Percentiles rank a stretch among this genome's conserved stretches.
Conservation (phyloP, 1,284 basidiomycete species). For the Microstroma glucosiphilum region DNA sequence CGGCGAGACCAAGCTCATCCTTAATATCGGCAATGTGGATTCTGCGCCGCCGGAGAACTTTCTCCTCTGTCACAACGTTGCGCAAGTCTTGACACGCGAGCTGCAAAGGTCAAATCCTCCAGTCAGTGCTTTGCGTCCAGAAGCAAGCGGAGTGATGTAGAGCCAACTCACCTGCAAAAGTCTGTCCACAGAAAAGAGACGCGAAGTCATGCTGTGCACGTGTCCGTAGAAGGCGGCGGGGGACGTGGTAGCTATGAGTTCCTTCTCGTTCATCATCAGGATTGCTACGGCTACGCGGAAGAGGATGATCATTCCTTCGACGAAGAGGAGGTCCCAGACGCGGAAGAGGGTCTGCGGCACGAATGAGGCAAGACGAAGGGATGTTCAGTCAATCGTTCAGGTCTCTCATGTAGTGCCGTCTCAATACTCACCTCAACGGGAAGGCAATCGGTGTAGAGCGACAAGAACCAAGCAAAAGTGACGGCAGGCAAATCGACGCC, state of each 20-base stretch:
- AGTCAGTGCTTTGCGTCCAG: not conserved
- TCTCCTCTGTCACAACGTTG: conserved; percentile 61
- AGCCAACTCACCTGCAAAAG: conserved; percentile 59
- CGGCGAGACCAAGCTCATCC: conserved; percentile 7
- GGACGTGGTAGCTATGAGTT: conserved; percentile 72
- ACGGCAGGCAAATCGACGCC: conserved; percentile 87
- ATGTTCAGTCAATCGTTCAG: not conserved
- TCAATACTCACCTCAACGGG: conserved; percentile 71
- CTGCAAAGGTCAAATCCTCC: not conserved
- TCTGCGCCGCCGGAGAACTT: conserved; percentile 64
- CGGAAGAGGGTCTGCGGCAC: conserved; percentile 38
- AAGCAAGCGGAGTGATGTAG: not conserved
- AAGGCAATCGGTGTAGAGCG: conserved; percentile 89
- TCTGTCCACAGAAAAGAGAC: conserved; percentile 86
- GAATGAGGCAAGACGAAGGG: not conserved
- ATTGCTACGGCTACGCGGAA: conserved; percentile 84
- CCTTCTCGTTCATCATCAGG: conserved; percentile 71
- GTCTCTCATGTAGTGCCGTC: conserved; percentile 58
- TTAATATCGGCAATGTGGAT: conserved; percentile 52
- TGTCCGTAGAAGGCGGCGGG: conserved; percentile 79
- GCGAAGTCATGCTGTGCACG: conserved; percentile 74
- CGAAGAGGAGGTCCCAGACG: conserved; percentile 77
- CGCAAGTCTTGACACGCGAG: conserved; percentile 61
- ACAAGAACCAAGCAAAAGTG: conserved; percentile 97
- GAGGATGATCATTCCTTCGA: conserved; percentile 78